A percentile compares a stretch with the other conserved stretches of the same genome.
phyloP scores from a whole-genome alignment of 768 basidiomycete genomes.

The Amanita muscaria region DNA sequence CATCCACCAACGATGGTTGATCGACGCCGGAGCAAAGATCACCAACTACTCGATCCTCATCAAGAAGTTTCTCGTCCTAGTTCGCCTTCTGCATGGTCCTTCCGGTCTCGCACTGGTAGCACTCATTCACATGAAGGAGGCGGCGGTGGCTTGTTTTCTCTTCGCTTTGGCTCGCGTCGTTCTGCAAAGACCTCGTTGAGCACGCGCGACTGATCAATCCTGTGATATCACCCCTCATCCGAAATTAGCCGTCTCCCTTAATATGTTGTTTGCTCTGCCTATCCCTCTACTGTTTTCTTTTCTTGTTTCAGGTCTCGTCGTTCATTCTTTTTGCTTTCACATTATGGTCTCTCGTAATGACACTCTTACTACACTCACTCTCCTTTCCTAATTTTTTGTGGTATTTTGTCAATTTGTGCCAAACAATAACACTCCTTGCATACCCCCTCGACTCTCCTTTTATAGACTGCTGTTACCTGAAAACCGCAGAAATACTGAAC shows the following conservation, averaged over 20 bases:
- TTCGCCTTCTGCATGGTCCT: slow-evolving; percentile 73
- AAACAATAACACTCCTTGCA: slow-evolving; percentile 7
- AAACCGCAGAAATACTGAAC: neutral
- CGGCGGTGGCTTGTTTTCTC: slow-evolving; percentile 53
- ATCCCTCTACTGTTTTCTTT: slow-evolving; percentile 2
- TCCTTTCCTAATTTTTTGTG: slow-evolving; percentile 9
- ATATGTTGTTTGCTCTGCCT: slow-evolving; percentile 18
- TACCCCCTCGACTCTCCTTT: slow-evolving; percentile 29
- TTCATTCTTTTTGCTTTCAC: slow-evolving; percentile 2
- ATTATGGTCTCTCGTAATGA: slow-evolving; percentile 6
- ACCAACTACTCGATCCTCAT: slow-evolving; percentile 38
- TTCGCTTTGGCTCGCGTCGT: slow-evolving; percentile 69
- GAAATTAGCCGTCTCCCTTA: slow-evolving; percentile 13
- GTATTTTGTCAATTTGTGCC: slow-evolving; percentile 10
- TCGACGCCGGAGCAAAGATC: slow-evolving; percentile 35
- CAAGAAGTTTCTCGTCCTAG: slow-evolving; percentile 47
- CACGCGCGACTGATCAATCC: slow-evolving; percentile 18
- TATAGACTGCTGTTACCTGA: neutral
- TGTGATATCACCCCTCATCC: slow-evolving; percentile 13
- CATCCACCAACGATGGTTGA: slow-evolving; percentile 23
- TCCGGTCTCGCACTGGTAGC: slow-evolving; percentile 76
- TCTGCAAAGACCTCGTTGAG: slow-evolving; percentile 36
- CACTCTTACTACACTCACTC: slow-evolving; percentile 2
- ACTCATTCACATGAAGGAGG: slow-evolving; percentile 54
- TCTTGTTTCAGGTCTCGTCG: slow-evolving; percentile 4